Evolutionary conservation across 1,284 basidiomycete genomes (phyloP).

Genomic region (Heterobasidion irregulare): DNA sequence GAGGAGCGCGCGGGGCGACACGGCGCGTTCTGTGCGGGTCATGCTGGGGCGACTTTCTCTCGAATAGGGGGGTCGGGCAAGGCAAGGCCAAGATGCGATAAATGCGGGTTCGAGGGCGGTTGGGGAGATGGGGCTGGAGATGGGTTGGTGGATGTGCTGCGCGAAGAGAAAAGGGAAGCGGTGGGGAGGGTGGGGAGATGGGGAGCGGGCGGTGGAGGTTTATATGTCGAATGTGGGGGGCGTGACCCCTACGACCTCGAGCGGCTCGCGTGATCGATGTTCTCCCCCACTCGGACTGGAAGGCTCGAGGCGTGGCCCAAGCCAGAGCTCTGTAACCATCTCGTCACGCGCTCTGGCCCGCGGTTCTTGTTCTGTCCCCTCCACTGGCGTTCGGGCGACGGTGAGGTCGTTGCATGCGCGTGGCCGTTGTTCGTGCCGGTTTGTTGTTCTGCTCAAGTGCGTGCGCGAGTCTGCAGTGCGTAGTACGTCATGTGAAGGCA

Average conservation of each 20-base stretch:
- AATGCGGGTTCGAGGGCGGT: not conserved
- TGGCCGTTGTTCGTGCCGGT: not conserved
- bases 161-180: too few relatives aligned
- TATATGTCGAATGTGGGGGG: not conserved
- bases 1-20: conserved; percentile 65
- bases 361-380: not conserved
- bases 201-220: not conserved
- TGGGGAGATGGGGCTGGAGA: not conserved
- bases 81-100: not conserved
- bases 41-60: conserved; percentile 27
- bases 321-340: too few relatives aligned
- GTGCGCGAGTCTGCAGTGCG: not conserved
- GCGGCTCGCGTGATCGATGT: not conserved
- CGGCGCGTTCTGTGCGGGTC: conserved; percentile 72
- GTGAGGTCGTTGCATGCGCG: too few relatives aligned
- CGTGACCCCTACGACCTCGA: not conserved
- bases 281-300: not conserved
- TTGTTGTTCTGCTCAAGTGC: not conserved
- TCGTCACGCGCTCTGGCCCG: not conserved
- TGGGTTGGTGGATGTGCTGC: not conserved
- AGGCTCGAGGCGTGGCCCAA: not conserved
- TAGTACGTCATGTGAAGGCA: not conserved
- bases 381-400: too few relatives aligned
- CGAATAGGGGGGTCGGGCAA: not conserved
- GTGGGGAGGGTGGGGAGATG: not conserved